These are phyloP conservation scores for Chionographis japonica DNA, from an alignment of 106 monocot species.

Conservation along the genomic window DNA sequence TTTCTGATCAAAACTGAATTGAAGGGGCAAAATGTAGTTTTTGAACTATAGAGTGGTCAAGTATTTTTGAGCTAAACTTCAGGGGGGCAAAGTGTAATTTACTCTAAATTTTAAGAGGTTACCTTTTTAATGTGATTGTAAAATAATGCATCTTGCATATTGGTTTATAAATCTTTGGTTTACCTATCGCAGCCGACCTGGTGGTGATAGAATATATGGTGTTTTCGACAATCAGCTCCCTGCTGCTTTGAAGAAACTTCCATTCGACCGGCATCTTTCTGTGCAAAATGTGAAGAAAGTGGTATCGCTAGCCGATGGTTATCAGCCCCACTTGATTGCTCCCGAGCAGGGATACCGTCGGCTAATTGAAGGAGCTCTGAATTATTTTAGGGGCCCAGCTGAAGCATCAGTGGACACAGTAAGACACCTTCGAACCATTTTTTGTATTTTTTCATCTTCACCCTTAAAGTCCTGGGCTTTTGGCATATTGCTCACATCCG, in stretches of 20 bases:
- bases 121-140: no score
- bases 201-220: constrained; percentile 56
- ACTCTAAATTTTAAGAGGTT: no score
- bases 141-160: no score
- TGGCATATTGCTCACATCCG: no score
- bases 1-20: no score
- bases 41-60: no score
- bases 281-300: constrained; percentile 57
- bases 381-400: constrained; percentile 55
- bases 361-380: constrained; percentile 47
- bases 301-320: constrained; percentile 61
- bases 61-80: no score
- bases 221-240: constrained; percentile 68
- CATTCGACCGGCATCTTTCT: constrained; percentile 54
- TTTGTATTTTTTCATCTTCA: neutral
- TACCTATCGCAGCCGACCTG: constrained; percentile 30
- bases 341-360: constrained; percentile 67
- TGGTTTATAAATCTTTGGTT: neutral
- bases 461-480: no score
- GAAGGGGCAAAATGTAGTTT: no score
- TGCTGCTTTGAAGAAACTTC: constrained; percentile 54
- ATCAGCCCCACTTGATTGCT: constrained; percentile 67
- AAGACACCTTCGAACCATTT: constrained; percentile 1
- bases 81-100: no score
- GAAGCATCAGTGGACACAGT: constrained; percentile 71